These are phyloP conservation scores for Hypholoma fasciculare DNA, from an alignment of 768 basidiomycete genomes.

Conservation along the genomic window DNA sequence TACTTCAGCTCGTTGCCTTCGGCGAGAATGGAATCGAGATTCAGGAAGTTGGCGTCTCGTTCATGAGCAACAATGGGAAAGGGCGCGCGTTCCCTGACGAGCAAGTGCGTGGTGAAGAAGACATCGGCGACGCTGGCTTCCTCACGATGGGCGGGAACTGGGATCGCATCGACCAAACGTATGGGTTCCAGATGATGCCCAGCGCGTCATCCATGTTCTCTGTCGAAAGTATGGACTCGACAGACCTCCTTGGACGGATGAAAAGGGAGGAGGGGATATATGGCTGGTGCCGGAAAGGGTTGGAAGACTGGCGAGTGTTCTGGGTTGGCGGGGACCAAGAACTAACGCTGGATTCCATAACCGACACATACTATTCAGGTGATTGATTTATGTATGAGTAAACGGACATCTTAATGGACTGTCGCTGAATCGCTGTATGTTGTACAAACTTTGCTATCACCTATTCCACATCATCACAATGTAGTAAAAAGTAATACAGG, in stretches of 20 bases:
- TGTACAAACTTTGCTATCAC: neutral
- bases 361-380: conserved; percentile 5
- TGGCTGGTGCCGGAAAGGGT: conserved; percentile 74
- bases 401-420: neutral
- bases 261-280: conserved; percentile 68
- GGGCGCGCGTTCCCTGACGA: conserved; percentile 48
- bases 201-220: conserved; percentile 46
- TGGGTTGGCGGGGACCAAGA: conserved; percentile 67
- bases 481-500: neutral
- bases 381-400: conserved; percentile 3
- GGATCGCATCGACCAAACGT: conserved; percentile 43
- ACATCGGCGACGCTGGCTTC: conserved; percentile 64
- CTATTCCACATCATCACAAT: no score
- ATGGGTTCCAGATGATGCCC: conserved; percentile 36
- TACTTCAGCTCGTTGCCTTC: conserved; percentile 71
- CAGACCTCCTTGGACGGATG: conserved; percentile 46
- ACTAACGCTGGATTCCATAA: neutral
- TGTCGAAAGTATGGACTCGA: conserved; percentile 51
- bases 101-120: conserved; percentile 53
- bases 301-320: conserved; percentile 77
- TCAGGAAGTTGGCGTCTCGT: conserved; percentile 61
- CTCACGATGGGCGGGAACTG: conserved; percentile 53
- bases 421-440: neutral
- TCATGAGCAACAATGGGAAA: conserved; percentile 52
- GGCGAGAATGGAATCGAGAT: conserved; percentile 74